Evolutionary conservation across 2,329 filamentous ascomycete species (phyloP), one percentile per base, ranked within the genome.

Genomic region (Penicillium sp.): DNA sequence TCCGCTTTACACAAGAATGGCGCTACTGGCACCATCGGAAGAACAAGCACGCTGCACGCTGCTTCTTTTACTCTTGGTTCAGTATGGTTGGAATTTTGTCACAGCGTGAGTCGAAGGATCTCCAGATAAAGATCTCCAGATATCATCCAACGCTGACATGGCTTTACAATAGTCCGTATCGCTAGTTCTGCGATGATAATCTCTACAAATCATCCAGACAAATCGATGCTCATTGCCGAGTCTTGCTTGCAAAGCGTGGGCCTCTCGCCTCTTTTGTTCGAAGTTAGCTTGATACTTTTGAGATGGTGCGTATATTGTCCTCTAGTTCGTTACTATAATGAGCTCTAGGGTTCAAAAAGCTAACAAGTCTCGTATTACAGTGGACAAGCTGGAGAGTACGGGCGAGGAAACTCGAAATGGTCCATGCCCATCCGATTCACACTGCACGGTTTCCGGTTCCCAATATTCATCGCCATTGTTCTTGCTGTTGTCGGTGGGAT

Each of bases 241-340:
- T 51, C 48, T 18, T 50, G 56, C 17, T 32, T 68, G 47, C 61
- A 62, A 56, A 59, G 55, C 15, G 59, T 65, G 23, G 65, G 65
- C 1, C 59, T 67, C n/a, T 67, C 65, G 9, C 63, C 64, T 29
- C 58, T 68, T 15, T 49, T 67, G 15, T 66, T 68, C 29, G 65
- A 68, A 50, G 56, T 67, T 27, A 67, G 65, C 46, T 46, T 66
- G 20, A 46, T 67, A 8, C 56, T 67, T 44, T 20, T 68, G 33
- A 49, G 59, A 54, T 62, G 62, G 65, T 67, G 49, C 23, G 45
- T 23, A 20, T 15, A 10, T 15, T 15, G 13, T 23, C 17, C 10
- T n/a, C n/a, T 12, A 21, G 13, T 10, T 21, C n/a, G 15, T 7
- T 2, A 36, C 12, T 7, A 20, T 3, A 18, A 36, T 10, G 20